Evolutionary conservation across 768 basidiomycete genomes (phyloP), one percentile per base, ranked within the genome.

Genomic region (Kwoniella dendrophila): DNA sequence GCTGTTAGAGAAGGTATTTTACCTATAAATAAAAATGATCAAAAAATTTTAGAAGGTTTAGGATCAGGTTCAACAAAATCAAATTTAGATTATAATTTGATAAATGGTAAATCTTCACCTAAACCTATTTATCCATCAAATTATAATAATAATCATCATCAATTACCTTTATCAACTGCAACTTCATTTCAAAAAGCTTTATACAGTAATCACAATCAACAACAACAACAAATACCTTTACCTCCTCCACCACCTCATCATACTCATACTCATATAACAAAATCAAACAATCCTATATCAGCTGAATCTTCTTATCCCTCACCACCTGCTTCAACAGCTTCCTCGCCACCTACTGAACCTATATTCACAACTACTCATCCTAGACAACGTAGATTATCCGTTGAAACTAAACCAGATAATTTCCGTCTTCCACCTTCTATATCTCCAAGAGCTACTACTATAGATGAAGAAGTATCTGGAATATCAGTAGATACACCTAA

Each of bases 1-100:
- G 77, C 78, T 6, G 70, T 75, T 40, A 62, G 76, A 50, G 78
- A 80, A 11, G 79, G 78, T 0, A 63, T 75, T 41, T 66, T 80
- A 44, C 77, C 77, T 0, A 59, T 66, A 26, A 75, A 57, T 38
- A 67, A 68, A 49, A 64, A 55, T 3, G 77, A 78, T 58, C 70
- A 72, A 41, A 63, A 62, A 8, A 52, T 71, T 11, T 61, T 73
- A 4, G 75, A 78, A 11, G 66, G 56, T 12, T 6, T 6, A 43
- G 33, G 36, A 16, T n/a, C n/a, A n/a, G n/a, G n/a, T n/a, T n/a
- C n/a, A n/a, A n/a, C n/a, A n/a, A 26, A 41, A 53, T 34, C 59
- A 4, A 43, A 51, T n/a, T n/a, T 60, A 27, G 59, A 60, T 14
- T 50, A 49, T 12, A 26, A 32, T 26, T 2, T 38, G 32, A n/a